These are phyloP conservation scores for Malania oleifera DNA, from an alignment of 164 flowering plant genomes.

Conservation along the genomic window DNA sequence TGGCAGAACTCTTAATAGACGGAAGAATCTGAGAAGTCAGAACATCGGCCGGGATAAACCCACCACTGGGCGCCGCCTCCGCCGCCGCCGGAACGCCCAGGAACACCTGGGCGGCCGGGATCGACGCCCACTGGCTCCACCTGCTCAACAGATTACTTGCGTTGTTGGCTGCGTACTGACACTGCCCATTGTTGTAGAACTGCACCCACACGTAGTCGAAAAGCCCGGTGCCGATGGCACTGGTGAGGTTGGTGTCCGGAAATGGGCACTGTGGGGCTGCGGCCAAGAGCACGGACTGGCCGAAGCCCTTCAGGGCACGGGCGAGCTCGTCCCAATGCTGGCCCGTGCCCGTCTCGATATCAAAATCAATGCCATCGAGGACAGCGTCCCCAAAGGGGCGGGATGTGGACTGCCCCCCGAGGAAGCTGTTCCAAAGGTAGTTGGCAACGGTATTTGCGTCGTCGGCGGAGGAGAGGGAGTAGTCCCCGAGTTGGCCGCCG, in stretches of 20 bases:
- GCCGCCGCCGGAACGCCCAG: neutral
- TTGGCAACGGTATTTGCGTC: conserved; percentile 19
- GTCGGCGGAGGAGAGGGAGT: conserved; percentile 20
- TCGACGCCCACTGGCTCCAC: conserved; percentile 13
- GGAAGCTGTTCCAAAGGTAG: conserved; percentile 31
- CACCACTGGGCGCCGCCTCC: too few species aligned
- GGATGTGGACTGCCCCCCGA: conserved; percentile 17
- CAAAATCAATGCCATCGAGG: conserved; percentile 30
- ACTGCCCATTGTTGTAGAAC: neutral
- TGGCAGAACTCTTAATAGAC: conserved; percentile 5
- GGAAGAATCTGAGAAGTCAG: conserved; percentile 12
- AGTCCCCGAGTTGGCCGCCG: conserved; percentile 21
- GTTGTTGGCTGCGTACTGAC: neutral
- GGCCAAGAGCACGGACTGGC: conserved; percentile 18
- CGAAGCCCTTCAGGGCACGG: conserved; percentile 4
- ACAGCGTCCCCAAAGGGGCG: conserved; percentile 23
- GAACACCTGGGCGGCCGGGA: conserved; percentile 8
- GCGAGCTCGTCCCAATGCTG: conserved; percentile 21
- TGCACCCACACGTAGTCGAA: conserved; percentile 27
- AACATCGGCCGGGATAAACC: conserved; percentile 1
- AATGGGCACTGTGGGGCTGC: conserved; percentile 28
- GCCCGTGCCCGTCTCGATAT: conserved; percentile 8
- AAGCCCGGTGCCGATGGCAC: conserved; percentile 21
- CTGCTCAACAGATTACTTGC: neutral
- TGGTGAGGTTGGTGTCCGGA: conserved; percentile 17